Evolutionary conservation across 257 asterid genomes (phyloP).

Genomic region (Lantana camara): DNA sequence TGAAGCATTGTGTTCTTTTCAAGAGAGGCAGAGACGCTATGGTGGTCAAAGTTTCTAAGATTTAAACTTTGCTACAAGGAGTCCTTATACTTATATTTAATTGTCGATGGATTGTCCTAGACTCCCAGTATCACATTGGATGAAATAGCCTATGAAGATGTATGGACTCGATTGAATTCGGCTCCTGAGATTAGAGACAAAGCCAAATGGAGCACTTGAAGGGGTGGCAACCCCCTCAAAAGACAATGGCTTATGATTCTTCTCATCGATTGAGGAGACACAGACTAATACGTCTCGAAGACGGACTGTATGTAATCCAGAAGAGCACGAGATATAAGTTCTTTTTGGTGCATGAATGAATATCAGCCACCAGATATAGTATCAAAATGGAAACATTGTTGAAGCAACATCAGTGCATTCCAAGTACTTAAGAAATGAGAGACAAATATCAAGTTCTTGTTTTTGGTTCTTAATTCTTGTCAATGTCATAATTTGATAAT

Average conservation of each 20-base stretch:
- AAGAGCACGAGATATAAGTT: too few relatives aligned
- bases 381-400: not conserved
- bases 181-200: too few relatives aligned
- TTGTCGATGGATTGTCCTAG: not conserved
- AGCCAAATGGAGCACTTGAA: too few relatives aligned
- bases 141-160: not conserved
- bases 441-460: too few relatives aligned
- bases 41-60: conserved; percentile 33
- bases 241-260: not conserved
- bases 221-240: too few relatives aligned
- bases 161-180: not conserved
- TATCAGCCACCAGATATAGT: not conserved
- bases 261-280: not conserved
- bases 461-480: too few relatives aligned
- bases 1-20: conserved; percentile 56
- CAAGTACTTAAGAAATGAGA: too few relatives aligned
- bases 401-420: conserved; percentile 3
- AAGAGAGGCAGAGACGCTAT: conserved; percentile 57
- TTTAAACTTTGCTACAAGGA: not conserved
- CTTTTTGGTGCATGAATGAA: not conserved
- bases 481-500: not conserved
- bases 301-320: too few relatives aligned
- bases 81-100: not conserved
- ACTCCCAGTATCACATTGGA: not conserved
- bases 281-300: too few relatives aligned